A percentile compares a stretch with the other conserved stretches of the same genome.
Evolutionary conservation across 2,329 filamentous ascomycete species (phyloP).

Genomic region (Alternaria dauci): DNA sequence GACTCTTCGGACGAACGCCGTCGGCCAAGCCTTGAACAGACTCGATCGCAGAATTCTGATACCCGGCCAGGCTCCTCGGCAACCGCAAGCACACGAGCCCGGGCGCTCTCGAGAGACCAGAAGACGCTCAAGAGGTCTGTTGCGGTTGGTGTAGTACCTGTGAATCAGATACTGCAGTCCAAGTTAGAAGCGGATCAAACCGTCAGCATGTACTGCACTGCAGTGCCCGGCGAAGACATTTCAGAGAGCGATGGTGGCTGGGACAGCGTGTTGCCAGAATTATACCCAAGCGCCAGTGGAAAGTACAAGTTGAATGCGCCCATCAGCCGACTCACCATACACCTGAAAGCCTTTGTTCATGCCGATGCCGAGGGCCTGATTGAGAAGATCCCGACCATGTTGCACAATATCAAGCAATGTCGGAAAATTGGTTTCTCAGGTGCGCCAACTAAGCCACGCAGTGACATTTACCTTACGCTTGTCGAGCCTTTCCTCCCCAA

Average conservation of each 20-base stretch:
- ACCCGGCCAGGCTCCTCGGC: constrained; percentile 39
- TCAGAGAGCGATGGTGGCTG: constrained; percentile 69
- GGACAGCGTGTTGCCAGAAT: constrained; percentile 72
- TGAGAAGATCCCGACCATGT: constrained; percentile 83
- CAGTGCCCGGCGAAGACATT: constrained; percentile 45
- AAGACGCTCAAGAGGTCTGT: constrained; percentile 72
- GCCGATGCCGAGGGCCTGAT: constrained; percentile 82
- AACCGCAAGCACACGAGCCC: constrained; percentile 38
- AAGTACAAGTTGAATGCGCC: constrained; percentile 76
- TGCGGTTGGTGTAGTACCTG: constrained; percentile 78
- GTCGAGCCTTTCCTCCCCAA: constrained; percentile 79
- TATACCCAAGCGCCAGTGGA: constrained; percentile 73
- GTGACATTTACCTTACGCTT: constrained; percentile 93
- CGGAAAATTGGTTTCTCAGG: constrained; percentile 93
- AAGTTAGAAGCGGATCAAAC: constrained; percentile 77
- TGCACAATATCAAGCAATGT: constrained; percentile 82
- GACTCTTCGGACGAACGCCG: constrained; percentile 28
- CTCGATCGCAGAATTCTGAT: constrained; percentile 34
- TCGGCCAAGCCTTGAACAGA: constrained; percentile 36
- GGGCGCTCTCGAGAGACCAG: constrained; percentile 49
- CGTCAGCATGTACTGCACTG: constrained; percentile 78
- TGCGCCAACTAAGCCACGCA: constrained; percentile 84
- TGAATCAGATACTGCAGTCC: constrained; percentile 78
- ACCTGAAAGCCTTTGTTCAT: constrained; percentile 78
- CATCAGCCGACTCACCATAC: constrained; percentile 80